A percentile compares a stretch with the other conserved stretches of the same genome.
Conservation (phyloP, 768 basidiomycete genomes). For the Mycena sanguinolenta region DNA sequence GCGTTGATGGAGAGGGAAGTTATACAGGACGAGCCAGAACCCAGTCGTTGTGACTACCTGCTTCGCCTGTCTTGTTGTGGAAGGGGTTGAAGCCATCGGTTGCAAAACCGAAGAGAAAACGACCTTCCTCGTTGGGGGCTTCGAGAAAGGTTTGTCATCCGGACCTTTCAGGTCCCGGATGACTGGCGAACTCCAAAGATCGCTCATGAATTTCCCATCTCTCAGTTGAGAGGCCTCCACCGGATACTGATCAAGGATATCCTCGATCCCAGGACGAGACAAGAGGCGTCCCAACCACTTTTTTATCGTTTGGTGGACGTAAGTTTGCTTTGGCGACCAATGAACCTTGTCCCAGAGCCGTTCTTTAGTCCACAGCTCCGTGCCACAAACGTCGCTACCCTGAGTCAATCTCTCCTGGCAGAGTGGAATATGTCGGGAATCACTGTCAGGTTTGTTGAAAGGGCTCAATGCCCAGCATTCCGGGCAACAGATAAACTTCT, state of each 20-base stretch:
- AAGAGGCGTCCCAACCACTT: constrained; percentile 44
- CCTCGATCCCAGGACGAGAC: constrained; percentile 44
- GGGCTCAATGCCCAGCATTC: constrained; percentile 39
- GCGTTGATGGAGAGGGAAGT: constrained; percentile 38
- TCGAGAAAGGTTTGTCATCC: constrained; percentile 42
- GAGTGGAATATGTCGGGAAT: not conserved
- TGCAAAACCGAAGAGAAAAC: constrained; percentile 42
- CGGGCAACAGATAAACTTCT: constrained; percentile 41
- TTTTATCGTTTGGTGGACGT: constrained; percentile 41
- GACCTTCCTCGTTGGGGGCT: constrained; percentile 32
- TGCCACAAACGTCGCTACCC: constrained; percentile 32
- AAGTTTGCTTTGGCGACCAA: constrained; percentile 27
- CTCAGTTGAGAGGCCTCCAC: not conserved
- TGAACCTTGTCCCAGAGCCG: not conserved
- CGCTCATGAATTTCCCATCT: constrained; percentile 10
- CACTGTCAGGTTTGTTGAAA: constrained; percentile 6
- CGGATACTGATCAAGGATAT: constrained; percentile 38
- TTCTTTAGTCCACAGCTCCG: constrained; percentile 38
- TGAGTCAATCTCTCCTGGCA: constrained; percentile 31
- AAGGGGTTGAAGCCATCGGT: constrained; percentile 48
- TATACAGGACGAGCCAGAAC: constrained; percentile 37
- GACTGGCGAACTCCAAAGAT: constrained; percentile 39
- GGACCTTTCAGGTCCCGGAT: constrained; percentile 38
- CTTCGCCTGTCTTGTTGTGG: constrained; percentile 42
- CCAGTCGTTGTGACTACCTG: constrained; percentile 40